phyloP scores from a whole-genome alignment of 495 filamentous ascomycete species.

The Aspergillus hancockii region DNA sequence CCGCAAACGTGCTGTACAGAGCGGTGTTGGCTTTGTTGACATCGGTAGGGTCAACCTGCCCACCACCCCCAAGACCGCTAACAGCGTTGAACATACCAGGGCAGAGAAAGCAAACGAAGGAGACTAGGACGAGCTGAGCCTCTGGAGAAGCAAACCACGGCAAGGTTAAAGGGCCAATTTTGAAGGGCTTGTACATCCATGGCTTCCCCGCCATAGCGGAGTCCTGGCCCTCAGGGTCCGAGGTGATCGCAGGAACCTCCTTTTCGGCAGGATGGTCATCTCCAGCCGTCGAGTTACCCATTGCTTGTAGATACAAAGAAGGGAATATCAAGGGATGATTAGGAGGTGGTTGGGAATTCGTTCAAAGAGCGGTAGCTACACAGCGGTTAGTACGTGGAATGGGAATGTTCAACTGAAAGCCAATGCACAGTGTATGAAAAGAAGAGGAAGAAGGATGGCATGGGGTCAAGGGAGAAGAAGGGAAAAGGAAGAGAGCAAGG shows the following conservation, averaged over 20 bases:
- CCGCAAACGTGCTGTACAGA: constrained; percentile 79
- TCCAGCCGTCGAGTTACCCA: constrained; percentile 12
- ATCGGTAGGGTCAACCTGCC: constrained; percentile 58
- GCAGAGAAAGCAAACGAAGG: constrained; percentile 87
- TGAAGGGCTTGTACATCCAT: constrained; percentile 72
- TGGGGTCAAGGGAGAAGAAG: neutral
- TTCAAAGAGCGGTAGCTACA: neutral
- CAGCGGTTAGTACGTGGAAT: neutral
- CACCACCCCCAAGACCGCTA: constrained; percentile 72
- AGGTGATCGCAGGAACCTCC: constrained; percentile 14
- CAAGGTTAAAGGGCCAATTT: constrained; percentile 52
- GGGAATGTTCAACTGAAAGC: neutral
- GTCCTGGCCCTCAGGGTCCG: constrained; percentile 35
- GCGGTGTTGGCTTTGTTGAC: constrained; percentile 72
- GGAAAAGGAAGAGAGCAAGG: constrained; percentile 7
- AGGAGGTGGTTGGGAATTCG: neutral
- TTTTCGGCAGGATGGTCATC: constrained; percentile 20
- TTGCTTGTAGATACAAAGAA: constrained; percentile 1
- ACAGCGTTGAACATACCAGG: constrained; percentile 87
- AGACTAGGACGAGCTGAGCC: constrained; percentile 71
- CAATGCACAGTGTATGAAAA: neutral
- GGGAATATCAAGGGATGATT: neutral
- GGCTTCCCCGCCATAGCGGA: constrained; percentile 32
- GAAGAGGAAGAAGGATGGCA: neutral
- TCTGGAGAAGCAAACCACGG: constrained; percentile 78